phyloP scores from a whole-genome alignment of 371 early-diverging fungal species.

The Apophysomyces variabilis region DNA sequence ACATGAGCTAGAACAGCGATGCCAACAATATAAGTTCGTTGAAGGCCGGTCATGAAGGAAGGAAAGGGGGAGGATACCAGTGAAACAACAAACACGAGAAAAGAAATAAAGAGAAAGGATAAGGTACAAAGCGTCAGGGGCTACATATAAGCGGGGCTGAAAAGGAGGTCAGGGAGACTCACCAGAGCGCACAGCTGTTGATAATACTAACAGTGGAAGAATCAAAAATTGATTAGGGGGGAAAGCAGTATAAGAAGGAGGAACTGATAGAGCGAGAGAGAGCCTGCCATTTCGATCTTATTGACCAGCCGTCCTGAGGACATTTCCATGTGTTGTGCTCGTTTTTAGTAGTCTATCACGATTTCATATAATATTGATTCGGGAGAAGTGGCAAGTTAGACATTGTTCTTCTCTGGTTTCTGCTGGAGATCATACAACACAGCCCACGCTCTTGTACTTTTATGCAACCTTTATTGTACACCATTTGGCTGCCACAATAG shows the following conservation, averaged over 20 bases:
- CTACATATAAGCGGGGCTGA: slow-evolving; percentile 7
- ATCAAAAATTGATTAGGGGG: background rate
- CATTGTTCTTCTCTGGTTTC: background rate
- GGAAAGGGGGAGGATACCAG: slow-evolving; percentile 11
- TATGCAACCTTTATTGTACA: background rate
- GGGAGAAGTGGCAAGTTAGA: slow-evolving; percentile 3
- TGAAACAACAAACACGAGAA: slow-evolving; percentile 5
- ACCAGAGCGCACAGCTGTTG: background rate
- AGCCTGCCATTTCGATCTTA: background rate
- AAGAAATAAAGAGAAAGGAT: slow-evolving; percentile 12
- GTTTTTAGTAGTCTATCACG: slow-evolving; percentile 17
- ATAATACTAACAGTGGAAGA: background rate
- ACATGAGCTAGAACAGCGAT: slow-evolving; percentile 8
- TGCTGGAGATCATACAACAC: background rate
- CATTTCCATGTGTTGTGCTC: background rate
- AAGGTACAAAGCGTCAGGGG: slow-evolving; percentile 7
- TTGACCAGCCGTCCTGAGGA: background rate
- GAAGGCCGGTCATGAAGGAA: slow-evolving; percentile 13
- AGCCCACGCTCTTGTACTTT: background rate
- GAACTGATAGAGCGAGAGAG: background rate
- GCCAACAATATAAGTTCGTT: slow-evolving; percentile 9
- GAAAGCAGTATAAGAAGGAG: slow-evolving; percentile 1
- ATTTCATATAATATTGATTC: background rate
- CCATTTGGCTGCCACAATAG: background rate
- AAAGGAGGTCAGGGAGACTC: slow-evolving; percentile 9